phyloP scores from a whole-genome alignment of 768 basidiomycete genomes.

The Tephrocybe sp. region DNA sequence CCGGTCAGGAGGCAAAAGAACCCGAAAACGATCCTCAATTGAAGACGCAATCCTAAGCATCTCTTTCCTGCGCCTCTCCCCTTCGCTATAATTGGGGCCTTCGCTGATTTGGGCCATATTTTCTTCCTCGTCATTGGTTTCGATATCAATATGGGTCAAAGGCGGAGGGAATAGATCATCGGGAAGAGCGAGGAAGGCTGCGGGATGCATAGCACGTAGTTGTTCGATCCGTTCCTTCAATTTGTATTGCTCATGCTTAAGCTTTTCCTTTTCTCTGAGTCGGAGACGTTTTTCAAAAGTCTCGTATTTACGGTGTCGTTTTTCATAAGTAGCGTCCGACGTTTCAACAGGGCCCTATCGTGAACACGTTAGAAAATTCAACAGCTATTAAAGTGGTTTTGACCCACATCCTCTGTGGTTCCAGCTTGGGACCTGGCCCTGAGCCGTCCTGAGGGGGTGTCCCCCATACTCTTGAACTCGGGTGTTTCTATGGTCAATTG shows the following conservation, averaged over 20 bases:
- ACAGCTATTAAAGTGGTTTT: conserved; percentile 1
- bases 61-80: conserved; percentile 70
- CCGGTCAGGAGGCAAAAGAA: conserved; percentile 70
- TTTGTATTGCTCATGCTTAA: conserved; percentile 90
- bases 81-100: conserved; percentile 47
- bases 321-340: conserved; percentile 79
- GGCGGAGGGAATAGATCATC: conserved; percentile 54
- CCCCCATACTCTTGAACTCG: conserved; percentile 51
- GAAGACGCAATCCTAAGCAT: conserved; percentile 70
- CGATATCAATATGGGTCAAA: conserved; percentile 22
- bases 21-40: conserved; percentile 72
- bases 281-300: conserved; percentile 84
- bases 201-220: conserved; percentile 68
- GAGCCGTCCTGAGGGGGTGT: conserved; percentile 61
- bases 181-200: conserved; percentile 66
- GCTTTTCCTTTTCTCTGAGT: conserved; percentile 86
- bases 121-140: conserved; percentile 26
- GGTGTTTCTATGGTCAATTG: conserved; percentile 80
- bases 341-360: conserved; percentile 60
- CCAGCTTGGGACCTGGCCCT: conserved; percentile 49
- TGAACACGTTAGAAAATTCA: neutral
- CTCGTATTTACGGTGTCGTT: conserved; percentile 85
- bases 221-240: conserved; percentile 89
- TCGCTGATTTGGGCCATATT: conserved; percentile 35
- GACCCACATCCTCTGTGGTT: conserved; percentile 67